Evolutionary conservation across 257 asterid genomes (phyloP), one percentile per base, ranked within the genome.

Genomic region (Rhazya stricta): DNA sequence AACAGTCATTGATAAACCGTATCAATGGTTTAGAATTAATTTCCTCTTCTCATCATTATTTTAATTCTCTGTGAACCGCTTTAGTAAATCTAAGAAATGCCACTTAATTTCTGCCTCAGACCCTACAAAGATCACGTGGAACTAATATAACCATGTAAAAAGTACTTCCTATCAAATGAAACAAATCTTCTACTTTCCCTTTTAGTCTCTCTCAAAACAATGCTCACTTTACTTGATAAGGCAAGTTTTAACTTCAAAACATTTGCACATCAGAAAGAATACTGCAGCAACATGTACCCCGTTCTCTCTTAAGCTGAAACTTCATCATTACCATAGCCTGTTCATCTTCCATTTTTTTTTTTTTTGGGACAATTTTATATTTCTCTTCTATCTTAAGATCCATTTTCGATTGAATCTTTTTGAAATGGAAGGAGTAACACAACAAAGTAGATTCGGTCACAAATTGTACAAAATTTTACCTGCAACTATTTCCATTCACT

Each of bases 401-500:
- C 48, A 15, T 0, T n/a, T 23, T 19, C 27, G 1, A 1, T 51
- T 19, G 16, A 51, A n/a, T 18, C 58, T 51, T 67, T 1, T 7
- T 23, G 11, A 21, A 58, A 45, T 30, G 45, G 34, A 19, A 21
- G 19, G 45, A 21, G 60, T 15, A 54, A 56, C 27, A 45, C 3
- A 19, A 9, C 18, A 32, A 25, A 23, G 25, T n/a, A 29, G 27
- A 72, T 4, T 34, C 18, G 13, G 18, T 23, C 21, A 21, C n/a
- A n/a, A n/a, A 56, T 5, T 2, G 9, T 25, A 56, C 34, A 8
- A 12, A 56, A 29, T 36, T 57, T 68, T 86, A 91, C 98, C 96
- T 85, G 88, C 82, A 83, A 78, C 85, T 79, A 71, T 84, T 84
- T 79, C 79, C 60, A 72, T 71, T 65, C 79, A 46, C 78, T 79